phyloP scores from a whole-genome alignment of 1,139 yeast species.

The Hanseniaspora gamundiae region DNA sequence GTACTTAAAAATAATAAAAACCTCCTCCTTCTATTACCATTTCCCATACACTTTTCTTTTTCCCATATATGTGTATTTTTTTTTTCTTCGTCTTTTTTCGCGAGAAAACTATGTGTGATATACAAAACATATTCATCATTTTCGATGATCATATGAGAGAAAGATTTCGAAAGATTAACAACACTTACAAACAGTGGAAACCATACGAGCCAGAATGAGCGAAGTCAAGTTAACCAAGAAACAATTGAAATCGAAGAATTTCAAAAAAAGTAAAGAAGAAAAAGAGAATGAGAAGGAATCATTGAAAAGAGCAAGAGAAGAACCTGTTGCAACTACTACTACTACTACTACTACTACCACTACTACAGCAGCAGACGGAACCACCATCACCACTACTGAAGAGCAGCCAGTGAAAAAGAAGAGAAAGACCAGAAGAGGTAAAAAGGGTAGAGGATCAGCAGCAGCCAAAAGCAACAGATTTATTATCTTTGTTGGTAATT shows the following conservation, averaged over 20 bases:
- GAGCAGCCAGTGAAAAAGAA: conserved; percentile 40
- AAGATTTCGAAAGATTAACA: background rate
- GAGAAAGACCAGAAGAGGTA: conserved; percentile 68
- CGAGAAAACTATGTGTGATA: too few species aligned
- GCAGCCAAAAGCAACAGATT: conserved; percentile 51
- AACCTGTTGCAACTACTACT: conserved; percentile 11
- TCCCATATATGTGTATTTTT: background rate
- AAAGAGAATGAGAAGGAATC: conserved; percentile 21
- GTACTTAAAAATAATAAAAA: too few species aligned
- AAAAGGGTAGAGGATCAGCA: conserved; percentile 41
- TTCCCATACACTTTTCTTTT: background rate
- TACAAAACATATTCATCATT: too few species aligned
- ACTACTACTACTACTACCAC: background rate
- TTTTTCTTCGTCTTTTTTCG: background rate
- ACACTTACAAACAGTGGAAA: background rate
- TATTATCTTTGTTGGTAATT: conserved; percentile 81
- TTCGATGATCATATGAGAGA: background rate
- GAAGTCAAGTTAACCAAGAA: conserved; percentile 55
- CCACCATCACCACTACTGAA: conserved; percentile 10
- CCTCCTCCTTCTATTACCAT: background rate
- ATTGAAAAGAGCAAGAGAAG: conserved; percentile 19
- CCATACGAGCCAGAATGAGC: background rate
- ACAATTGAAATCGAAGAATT: conserved; percentile 66
- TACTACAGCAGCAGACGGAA: conserved; percentile 10
- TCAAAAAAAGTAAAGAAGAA: conserved; percentile 27